Evolutionary conservation across 2,329 filamentous ascomycete species (phyloP).

Genomic region (Penicillium verrucosum): DNA sequence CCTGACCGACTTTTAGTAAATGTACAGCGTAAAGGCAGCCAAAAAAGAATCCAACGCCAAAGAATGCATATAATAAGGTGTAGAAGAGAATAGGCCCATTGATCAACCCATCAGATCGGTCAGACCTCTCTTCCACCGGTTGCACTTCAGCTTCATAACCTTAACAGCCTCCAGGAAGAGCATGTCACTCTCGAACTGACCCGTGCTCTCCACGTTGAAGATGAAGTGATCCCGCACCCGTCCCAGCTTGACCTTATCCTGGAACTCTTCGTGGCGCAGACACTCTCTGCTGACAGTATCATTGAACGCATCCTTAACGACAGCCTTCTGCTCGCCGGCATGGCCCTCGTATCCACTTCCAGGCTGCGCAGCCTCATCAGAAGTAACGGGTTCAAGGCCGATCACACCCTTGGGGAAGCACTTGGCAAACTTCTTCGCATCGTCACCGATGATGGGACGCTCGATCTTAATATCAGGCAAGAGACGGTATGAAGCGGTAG

Average conservation of each 20-base stretch:
- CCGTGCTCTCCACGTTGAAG: slow-evolving; percentile 90
- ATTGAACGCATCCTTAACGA: slow-evolving; percentile 82
- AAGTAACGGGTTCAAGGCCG: slow-evolving; percentile 68
- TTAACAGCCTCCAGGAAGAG: slow-evolving; percentile 88
- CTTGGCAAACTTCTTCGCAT: slow-evolving; percentile 82
- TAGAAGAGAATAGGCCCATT: slow-evolving; percentile 10
- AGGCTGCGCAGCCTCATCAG: slow-evolving; percentile 58
- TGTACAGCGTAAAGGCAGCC: slow-evolving; percentile 33
- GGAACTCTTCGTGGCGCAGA: slow-evolving; percentile 85
- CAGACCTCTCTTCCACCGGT: slow-evolving; percentile 45
- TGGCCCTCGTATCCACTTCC: slow-evolving; percentile 69
- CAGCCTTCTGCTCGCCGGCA: slow-evolving; percentile 79
- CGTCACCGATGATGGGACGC: slow-evolving; percentile 76
- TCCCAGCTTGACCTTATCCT: slow-evolving; percentile 91
- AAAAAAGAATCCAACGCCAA: slow-evolving; percentile 37
- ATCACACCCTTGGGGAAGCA: slow-evolving; percentile 93
- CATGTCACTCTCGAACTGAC: slow-evolving; percentile 91
- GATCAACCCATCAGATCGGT: slow-evolving; percentile 41
- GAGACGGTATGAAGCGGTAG: slow-evolving; percentile 88
- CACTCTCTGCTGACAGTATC: slow-evolving; percentile 95
- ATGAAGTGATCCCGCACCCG: slow-evolving; percentile 94
- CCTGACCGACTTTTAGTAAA: slow-evolving; percentile 33
- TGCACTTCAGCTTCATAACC: slow-evolving; percentile 79
- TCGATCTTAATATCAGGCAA: slow-evolving; percentile 83
- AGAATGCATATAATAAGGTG: slow-evolving; percentile 35